Evolutionary conservation across 257 asterid genomes (phyloP).

Genomic region (Oldenlandia corymbosa): DNA sequence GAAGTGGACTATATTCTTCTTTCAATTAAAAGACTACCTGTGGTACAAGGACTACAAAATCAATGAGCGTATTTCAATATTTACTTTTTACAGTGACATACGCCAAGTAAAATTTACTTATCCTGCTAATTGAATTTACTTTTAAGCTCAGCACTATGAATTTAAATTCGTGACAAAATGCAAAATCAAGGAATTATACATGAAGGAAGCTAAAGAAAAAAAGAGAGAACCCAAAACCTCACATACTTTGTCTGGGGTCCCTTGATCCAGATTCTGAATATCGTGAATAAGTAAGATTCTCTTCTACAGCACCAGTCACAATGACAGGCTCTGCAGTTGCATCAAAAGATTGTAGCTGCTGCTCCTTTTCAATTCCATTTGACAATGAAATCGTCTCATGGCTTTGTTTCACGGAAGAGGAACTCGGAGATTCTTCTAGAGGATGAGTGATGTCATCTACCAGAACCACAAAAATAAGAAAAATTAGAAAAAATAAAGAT

Average conservation of each 20-base stretch:
- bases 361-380: constrained; percentile 29
- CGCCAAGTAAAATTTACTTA: too few relatives aligned
- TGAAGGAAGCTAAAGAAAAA: constrained; percentile 5
- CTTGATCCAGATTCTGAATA: constrained; percentile 20
- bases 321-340: constrained; percentile 25
- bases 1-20: not conserved
- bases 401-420: constrained; percentile 21
- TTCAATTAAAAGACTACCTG: constrained; percentile 5
- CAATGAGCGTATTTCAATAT: not conserved
- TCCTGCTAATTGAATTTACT: too few relatives aligned
- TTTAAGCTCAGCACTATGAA: not conserved
- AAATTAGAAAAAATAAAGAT: too few relatives aligned
- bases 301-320: constrained; percentile 23
- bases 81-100: not conserved
- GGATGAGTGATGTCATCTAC: constrained; percentile 85
- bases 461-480: constrained; percentile 34
- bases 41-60: not conserved
- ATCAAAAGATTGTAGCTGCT: constrained; percentile 23
- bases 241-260: constrained; percentile 47
- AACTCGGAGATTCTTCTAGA: constrained; percentile 37
- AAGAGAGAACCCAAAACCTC: constrained; percentile 16
- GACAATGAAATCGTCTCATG: constrained; percentile 28
- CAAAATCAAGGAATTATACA: not conserved
- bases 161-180: not conserved
- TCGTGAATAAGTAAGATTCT: constrained; percentile 1